Conservation (phyloP, 148 eudicot species). For the Limonium bicolor region DNA sequence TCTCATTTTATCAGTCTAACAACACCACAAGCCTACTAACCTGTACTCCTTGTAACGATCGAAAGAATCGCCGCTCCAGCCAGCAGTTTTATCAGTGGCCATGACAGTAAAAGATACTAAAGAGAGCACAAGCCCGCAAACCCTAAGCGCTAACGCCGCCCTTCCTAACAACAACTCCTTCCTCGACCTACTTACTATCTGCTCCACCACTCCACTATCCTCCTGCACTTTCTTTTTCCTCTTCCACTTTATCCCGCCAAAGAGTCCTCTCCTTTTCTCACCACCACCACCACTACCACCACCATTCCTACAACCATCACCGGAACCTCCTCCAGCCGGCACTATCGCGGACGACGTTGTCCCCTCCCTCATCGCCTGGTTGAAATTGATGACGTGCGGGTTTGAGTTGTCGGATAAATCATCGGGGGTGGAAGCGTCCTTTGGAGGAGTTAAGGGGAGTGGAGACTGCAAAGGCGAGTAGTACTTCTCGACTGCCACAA, state of each 20-base stretch:
- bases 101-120: conserved; percentile 66
- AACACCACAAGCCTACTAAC: conserved; percentile 2
- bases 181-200: conserved; percentile 19
- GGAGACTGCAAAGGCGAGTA: conserved; percentile 28
- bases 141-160: conserved; percentile 49
- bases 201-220: conserved; percentile 15
- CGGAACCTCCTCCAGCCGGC: conserved; percentile 9
- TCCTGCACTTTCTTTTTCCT: conserved; percentile 7
- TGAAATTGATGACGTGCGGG: conserved; percentile 12
- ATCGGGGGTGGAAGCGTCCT: conserved; percentile 2
- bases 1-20: too few relatives aligned
- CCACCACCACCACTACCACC: too few relatives aligned
- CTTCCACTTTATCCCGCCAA: conserved; percentile 19
- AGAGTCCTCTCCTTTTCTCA: conserved; percentile 11
- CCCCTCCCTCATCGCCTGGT: conserved; percentile 26
- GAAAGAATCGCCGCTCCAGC: conserved; percentile 93
- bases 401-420: neutral
- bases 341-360: conserved; percentile 6
- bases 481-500: conserved; percentile 24
- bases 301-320: too few relatives aligned
- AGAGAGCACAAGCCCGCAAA: conserved; percentile 44
- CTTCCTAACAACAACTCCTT: conserved; percentile 26
- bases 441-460: conserved; percentile 8
- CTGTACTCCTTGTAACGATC: conserved; percentile 86
- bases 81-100: conserved; percentile 71